Conservation (phyloP, 306 rosid genomes). For the Sphenostylis stenocarpa region DNA sequence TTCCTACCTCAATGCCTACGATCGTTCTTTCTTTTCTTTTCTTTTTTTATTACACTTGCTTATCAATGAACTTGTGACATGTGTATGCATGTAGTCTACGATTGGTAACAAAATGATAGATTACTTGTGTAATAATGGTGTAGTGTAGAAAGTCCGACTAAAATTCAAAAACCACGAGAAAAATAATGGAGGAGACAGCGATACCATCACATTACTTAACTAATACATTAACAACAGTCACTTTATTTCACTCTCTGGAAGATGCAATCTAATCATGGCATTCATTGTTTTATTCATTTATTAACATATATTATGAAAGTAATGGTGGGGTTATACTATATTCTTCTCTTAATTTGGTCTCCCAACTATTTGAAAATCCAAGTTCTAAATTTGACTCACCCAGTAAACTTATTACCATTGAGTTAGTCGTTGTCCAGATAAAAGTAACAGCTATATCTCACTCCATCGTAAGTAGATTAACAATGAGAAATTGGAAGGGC, state of each 20-base stretch:
- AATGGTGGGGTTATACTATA: background rate
- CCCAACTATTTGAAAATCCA: background rate
- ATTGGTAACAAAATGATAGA: background rate
- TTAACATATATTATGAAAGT: background rate
- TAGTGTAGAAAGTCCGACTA: background rate
- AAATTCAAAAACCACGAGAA: background rate
- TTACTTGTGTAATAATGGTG: background rate
- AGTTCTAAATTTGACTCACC: background rate
- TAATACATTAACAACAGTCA: background rate
- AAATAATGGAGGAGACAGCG: background rate
- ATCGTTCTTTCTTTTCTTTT: background rate
- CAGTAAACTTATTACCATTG: background rate
- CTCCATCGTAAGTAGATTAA: too few species aligned
- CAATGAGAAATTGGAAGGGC: too few species aligned
- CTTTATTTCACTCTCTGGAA: constrained; percentile 4
- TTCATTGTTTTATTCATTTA: background rate
- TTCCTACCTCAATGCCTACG: background rate
- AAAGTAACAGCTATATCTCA: background rate
- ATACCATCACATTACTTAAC: background rate
- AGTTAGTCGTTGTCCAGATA: background rate
- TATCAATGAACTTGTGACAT: background rate
- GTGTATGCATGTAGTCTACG: background rate
- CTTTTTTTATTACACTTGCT: background rate
- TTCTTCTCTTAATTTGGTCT: background rate
- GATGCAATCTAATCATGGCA: background rate